Evolutionary conservation across 1,284 basidiomycete genomes (phyloP), one percentile per base, ranked within the genome.

Genomic region (Tranzscheliella williamsii): DNA sequence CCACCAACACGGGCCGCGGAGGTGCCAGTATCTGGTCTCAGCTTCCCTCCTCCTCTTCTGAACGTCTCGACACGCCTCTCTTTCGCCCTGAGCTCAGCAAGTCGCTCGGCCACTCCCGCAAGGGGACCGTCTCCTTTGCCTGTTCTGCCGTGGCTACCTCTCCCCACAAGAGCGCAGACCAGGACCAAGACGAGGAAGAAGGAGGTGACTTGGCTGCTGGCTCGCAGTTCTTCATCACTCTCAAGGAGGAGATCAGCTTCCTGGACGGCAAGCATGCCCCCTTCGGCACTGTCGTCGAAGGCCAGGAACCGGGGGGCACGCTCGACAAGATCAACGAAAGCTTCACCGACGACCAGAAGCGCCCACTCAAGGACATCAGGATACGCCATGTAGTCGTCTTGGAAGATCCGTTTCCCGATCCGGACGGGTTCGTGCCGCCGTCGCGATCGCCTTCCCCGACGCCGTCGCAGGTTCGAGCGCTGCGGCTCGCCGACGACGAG

Each of bases 211-310:
- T 90, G 6, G 90, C 91, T 5, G 92, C 90, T 64, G 94, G 90
- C 4, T 90, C 88, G 70, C 94, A 97, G 75, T 98, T 97, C 82
- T 97, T 96, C 80, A 85, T 98, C 70, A 97, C 94, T 0, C 83
- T 98, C 2, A 86, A 84, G 16, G 89, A 94, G 68, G 86, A 86
- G 53, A 89, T 96, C 72, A 90, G 93, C 62, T 97, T 96, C 75
- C 84, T 98, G 27, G 94, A 98, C 71, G 90, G 90, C 44, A 93
- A 91, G 76, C 94, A 98, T 74, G 89, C 90, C 0, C 90, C 92
- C 2, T 97, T 98, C 77, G 94, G 93, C 9, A 87, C 87, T 72
- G 90, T 97, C 9, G 90, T 97, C 5, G 94, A 98, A 77, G 94
- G 95, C 0, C 78, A 90, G 17, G 93, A 96, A 34, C 42, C 56